Evolutionary conservation across 1,284 basidiomycete species (phyloP).

Genomic region (Coriolopsis trogii): DNA sequence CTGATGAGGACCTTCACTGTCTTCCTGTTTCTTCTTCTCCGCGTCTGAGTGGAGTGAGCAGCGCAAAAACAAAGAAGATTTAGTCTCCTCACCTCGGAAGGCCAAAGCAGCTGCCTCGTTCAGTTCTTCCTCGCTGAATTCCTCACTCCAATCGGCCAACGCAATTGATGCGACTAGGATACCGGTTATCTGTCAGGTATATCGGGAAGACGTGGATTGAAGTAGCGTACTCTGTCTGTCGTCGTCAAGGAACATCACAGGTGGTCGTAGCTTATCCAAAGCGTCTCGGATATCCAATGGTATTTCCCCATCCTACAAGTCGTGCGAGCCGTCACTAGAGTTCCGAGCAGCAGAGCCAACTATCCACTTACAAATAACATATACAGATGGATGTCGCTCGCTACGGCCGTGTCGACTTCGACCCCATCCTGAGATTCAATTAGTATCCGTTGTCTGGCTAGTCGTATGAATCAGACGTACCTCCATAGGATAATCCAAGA

Average conservation of each 20-base stretch:
- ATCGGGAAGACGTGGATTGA: neutral
- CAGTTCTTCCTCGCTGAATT: neutral
- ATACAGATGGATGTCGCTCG: slow-evolving; percentile 23
- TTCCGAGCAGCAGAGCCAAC: neutral
- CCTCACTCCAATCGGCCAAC: slow-evolving; percentile 15
- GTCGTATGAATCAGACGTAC: slow-evolving; percentile 1
- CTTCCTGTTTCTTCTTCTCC: neutral
- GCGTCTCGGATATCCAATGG: slow-evolving; percentile 24
- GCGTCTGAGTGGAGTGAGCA: neutral
- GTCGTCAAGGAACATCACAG: slow-evolving; percentile 27
- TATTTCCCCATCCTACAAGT: slow-evolving; percentile 18
- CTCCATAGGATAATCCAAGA: slow-evolving; percentile 17
- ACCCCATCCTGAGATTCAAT: slow-evolving; percentile 4
- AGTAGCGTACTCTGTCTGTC: slow-evolving; percentile 15
- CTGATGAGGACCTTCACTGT: too few species aligned
- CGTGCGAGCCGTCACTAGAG: neutral
- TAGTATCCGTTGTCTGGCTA: too few species aligned
- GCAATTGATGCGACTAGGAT: slow-evolving; percentile 19
- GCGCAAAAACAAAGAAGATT: too few species aligned
- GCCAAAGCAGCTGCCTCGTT: neutral
- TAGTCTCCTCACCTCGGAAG: neutral
- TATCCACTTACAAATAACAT: slow-evolving; percentile 11
- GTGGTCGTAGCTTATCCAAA: slow-evolving; percentile 18
- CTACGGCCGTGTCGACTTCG: slow-evolving; percentile 21
- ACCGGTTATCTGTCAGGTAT: neutral